These are phyloP conservation scores for Drechslera avenae DNA, from an alignment of 2,329 filamentous ascomycete genomes.

Conservation along the genomic window DNA sequence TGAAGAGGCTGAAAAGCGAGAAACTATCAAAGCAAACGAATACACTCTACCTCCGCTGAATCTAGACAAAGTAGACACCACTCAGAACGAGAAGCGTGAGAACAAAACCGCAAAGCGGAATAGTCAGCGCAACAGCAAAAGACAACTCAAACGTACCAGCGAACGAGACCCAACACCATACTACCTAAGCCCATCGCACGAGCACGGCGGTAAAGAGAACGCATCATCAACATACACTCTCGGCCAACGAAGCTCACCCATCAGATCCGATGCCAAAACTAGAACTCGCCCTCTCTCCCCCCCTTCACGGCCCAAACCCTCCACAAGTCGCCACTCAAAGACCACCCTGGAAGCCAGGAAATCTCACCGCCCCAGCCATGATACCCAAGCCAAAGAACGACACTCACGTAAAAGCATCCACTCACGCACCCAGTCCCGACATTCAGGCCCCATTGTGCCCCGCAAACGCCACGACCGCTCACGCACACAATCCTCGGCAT, in stretches of 20 bases:
- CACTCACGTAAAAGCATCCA: conserved; percentile 34
- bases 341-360: conserved; percentile 8
- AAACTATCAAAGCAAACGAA: conserved; percentile 27
- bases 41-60: conserved; percentile 32
- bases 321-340: no score
- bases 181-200: conserved; percentile 15
- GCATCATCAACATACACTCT: conserved; percentile 31
- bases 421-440: conserved; percentile 28
- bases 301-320: no score
- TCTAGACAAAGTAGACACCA: conserved; percentile 20
- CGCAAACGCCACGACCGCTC: conserved; percentile 26
- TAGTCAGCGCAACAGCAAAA: conserved; percentile 21
- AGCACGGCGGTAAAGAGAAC: conserved; percentile 44
- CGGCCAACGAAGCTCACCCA: conserved; percentile 10
- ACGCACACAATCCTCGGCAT: conserved; percentile 37
- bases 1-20: conserved; percentile 29
- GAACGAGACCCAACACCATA: conserved; percentile 38
- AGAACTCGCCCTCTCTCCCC: conserved; percentile 1
- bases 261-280: background rate
- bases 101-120: conserved; percentile 19
- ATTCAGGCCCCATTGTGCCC: conserved; percentile 15
- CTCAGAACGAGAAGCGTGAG: conserved; percentile 21
- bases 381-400: conserved; percentile 23
- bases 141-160: conserved; percentile 31
- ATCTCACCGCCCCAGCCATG: conserved; percentile 13